These are phyloP conservation scores for Beauveria pseudobassiana DNA, from an alignment of 2,329 filamentous ascomycete species.

Conservation along the genomic window DNA sequence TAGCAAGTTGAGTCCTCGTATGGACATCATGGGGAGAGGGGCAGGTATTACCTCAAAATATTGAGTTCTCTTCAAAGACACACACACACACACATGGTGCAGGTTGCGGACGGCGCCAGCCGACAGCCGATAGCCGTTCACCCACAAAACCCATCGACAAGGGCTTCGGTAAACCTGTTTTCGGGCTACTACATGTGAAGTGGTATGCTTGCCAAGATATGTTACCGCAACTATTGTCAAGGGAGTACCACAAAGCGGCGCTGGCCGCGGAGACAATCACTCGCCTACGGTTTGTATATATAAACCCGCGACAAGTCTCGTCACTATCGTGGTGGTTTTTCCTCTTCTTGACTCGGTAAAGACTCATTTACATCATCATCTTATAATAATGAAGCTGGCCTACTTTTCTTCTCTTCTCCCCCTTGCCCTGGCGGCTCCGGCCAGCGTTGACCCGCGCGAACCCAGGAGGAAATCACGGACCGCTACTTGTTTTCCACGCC, in stretches of 20 bases:
- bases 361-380: neutral
- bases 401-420: neutral
- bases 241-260: neutral
- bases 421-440: constrained; percentile 19
- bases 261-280: too few species aligned
- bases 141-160: neutral
- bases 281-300: neutral
- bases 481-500: constrained; percentile 1
- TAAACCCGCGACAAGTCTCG: neutral
- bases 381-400: constrained; percentile 1
- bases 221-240: neutral
- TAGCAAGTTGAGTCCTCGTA: neutral
- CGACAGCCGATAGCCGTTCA: neutral
- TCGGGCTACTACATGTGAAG: neutral
- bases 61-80: neutral
- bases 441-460: constrained; percentile 22
- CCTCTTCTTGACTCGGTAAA: neutral
- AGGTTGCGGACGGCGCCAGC: neutral
- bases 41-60: neutral
- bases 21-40: neutral
- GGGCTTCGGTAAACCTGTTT: neutral
- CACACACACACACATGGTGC: neutral
- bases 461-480: constrained; percentile 1
- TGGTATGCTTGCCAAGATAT: neutral
- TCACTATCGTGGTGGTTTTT: neutral